Conservation (phyloP, 164 flowering plant genomes). For the Annona squamosa region DNA sequence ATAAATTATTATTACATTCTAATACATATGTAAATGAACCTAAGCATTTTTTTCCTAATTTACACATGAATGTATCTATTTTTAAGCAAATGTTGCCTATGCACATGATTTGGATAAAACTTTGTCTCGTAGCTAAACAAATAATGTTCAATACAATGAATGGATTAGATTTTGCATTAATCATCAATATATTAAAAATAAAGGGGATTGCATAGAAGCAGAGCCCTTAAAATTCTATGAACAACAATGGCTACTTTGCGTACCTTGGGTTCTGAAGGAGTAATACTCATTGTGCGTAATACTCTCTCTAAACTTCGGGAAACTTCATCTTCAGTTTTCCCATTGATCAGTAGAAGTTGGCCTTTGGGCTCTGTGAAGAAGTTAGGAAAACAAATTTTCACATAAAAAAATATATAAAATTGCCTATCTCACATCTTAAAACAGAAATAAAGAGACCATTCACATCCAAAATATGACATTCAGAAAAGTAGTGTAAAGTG, state of each 20-base stretch:
- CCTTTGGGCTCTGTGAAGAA: constrained; percentile 84
- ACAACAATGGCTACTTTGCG: background rate
- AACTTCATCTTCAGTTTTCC: constrained; percentile 92
- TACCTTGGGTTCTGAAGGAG: constrained; percentile 91
- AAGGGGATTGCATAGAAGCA: no score
- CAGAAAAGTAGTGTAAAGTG: background rate
- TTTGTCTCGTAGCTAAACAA: no score
- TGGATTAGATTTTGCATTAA: no score
- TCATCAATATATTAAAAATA: no score
- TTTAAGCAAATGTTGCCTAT: no score
- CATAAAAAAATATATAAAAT: no score
- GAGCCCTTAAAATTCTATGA: background rate
- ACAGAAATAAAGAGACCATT: background rate
- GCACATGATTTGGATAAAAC: no score
- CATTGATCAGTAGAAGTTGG: constrained; percentile 84
- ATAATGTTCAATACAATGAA: no score
- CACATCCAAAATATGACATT: background rate
- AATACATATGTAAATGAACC: no score
- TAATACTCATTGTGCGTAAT: constrained; percentile 85
- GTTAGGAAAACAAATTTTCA: background rate
- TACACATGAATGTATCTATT: no score
- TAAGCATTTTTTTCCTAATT: no score
- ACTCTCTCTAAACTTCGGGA: constrained; percentile 82
- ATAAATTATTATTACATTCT: no score
- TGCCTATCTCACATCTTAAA: background rate